Evolutionary conservation across 225 moss, liverwort and hornwort genomes (phyloP).

Genomic region (Pseudoscleropodium purum): DNA sequence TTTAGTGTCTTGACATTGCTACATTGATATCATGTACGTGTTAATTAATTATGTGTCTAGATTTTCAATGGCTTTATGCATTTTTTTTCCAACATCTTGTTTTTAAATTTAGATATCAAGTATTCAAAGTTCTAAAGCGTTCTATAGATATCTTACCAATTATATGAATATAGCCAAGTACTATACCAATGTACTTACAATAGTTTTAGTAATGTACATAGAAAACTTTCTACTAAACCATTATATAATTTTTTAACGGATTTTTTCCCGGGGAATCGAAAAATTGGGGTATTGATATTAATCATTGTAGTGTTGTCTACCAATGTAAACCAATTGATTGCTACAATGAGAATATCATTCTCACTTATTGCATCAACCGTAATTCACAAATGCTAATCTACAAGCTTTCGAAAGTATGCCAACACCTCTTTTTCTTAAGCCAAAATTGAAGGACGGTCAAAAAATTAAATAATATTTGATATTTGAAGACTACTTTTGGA

Average conservation of each 20-base stretch:
- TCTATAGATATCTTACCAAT: not conserved
- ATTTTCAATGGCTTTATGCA: not conserved
- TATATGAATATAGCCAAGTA: not conserved
- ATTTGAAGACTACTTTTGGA: too few relatives aligned
- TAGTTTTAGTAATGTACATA: not conserved
- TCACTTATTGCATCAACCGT: too few relatives aligned
- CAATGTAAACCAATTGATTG: not conserved
- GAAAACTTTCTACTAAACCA: not conserved
- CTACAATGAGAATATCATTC: not conserved
- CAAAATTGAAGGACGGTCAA: too few relatives aligned
- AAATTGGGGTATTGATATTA: not conserved
- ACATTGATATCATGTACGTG: too few relatives aligned
- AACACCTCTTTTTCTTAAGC: too few relatives aligned
- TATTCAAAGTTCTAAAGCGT: accelerated
- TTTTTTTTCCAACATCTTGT: not conserved
- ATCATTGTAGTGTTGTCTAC: not conserved
- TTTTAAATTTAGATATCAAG: not conserved
- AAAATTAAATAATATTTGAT: too few relatives aligned
- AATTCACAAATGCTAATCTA: too few relatives aligned
- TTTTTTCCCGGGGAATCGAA: not conserved
- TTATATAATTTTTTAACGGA: not conserved
- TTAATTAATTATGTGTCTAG: too few relatives aligned
- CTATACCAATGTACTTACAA: not conserved
- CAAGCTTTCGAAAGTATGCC: too few relatives aligned
- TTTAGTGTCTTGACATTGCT: not conserved